Base-by-base conservation (phyloP, 163 green algal genomes). In the Chlamydomonas reinhardtii region DNA sequence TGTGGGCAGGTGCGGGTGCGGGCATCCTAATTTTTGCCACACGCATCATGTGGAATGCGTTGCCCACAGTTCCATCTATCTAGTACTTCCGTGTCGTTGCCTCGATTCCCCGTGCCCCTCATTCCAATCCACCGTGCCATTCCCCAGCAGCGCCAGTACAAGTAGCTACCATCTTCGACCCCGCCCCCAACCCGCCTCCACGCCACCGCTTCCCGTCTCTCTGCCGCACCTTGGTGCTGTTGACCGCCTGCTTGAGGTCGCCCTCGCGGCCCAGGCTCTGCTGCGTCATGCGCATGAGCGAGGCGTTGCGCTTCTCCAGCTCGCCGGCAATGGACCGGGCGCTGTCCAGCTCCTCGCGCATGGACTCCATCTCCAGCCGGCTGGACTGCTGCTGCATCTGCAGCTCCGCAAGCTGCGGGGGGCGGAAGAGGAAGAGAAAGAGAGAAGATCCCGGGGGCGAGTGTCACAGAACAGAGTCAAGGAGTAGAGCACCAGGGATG, bases 191-290 rank as follows among this genome's bases (percentile, higher is more conserved):
- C 66, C 31, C 29, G 8, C 66, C 31, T 29, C 27, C 27, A 20
- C 62, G 59, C 59, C 24, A 4, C 25, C 62, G 27, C 29, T 29
- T 6, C 62, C 1, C 62, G 6, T 29, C 24, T 32, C 27, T 25
- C 25, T 8, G 27, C 64, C 15, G 69, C 79, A 35, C 29, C 79
- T 71, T 70, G 32, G 79, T 86, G 68, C 29, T 56, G 79, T 86
- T 86, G 66, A 86, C 79, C 32, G 68, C 68, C 79, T 86, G 79
- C 79, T 86, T 86, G 54, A 86, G 79, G 79, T 86, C 79, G 0
- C 79, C 79, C 79, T 86, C 79, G 2, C 79, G 68, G 25, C 79
- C 79, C 79, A 86, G 79, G 68, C 79, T 86, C 79, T 86, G 79
- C 68, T 77, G 68, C 68, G 79, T 78, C 52, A 78, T 39, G 15